Conservation (phyloP, 139 green algal genomes). For the Zygnema cylindricum region DNA sequence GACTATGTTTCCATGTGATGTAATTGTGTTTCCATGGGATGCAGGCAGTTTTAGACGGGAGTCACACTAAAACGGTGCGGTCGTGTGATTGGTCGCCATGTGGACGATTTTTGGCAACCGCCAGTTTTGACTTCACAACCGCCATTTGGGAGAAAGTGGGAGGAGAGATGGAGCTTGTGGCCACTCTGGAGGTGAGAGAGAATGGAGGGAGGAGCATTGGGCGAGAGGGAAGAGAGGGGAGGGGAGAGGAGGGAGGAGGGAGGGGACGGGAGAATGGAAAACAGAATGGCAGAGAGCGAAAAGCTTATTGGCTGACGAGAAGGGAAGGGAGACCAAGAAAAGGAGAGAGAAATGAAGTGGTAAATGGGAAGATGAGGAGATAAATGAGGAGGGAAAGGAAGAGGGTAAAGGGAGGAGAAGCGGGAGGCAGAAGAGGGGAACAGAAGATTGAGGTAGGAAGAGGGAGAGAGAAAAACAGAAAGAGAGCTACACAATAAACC, state of each 20-base stretch:
- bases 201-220: not conserved
- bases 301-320: not conserved
- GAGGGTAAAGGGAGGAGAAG: not conserved
- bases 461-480: too few species aligned
- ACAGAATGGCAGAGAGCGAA: not conserved
- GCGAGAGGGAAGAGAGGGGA: not conserved
- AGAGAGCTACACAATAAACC: not conserved
- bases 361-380: not conserved
- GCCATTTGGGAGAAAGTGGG: constrained; percentile 80
- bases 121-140: constrained; percentile 88
- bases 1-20: too few species aligned
- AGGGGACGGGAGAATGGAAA: not conserved
- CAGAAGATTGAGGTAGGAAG: too few species aligned
- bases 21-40: too few species aligned
- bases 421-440: too few species aligned
- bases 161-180: constrained; percentile 29
- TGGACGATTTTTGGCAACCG: constrained; percentile 79
- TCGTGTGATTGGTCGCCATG: constrained; percentile 82
- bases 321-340: not conserved
- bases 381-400: not conserved
- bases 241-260: not conserved
- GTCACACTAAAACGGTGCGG: constrained; percentile 81
- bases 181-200: not conserved
- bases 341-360: not conserved
- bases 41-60: too few species aligned